A percentile compares a stretch with the other conserved stretches of the same genome.
These are phyloP conservation scores for Fusarium armeniacum DNA, from an alignment of 2,329 filamentous ascomycete species.

Conservation along the genomic window DNA sequence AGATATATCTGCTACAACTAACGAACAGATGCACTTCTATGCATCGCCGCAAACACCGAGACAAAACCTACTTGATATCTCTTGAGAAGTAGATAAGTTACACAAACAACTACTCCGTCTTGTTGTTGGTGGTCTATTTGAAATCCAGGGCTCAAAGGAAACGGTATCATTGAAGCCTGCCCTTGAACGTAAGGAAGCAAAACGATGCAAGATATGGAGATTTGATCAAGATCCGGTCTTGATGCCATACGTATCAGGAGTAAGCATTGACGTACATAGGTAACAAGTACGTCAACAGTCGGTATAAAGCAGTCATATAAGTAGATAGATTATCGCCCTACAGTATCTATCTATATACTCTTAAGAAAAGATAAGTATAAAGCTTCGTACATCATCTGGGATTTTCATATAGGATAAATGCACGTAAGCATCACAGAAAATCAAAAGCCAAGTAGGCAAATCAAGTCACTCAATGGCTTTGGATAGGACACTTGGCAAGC, in stretches of 20 bases:
- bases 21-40: neutral
- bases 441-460: neutral
- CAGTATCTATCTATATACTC: neutral
- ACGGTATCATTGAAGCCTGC: neutral
- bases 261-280: neutral
- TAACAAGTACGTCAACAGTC: neutral
- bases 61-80: neutral
- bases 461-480: neutral
- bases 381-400: neutral
- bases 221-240: neutral
- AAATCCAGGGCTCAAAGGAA: neutral
- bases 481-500: neutral
- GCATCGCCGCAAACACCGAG: neutral
- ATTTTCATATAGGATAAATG: neutral
- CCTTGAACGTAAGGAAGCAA: neutral
- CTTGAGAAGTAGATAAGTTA: neutral
- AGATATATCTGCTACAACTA: neutral
- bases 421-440: neutral
- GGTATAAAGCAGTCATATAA: neutral
- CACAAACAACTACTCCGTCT: neutral
- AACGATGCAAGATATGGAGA: neutral
- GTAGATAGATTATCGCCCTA: neutral
- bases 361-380: neutral
- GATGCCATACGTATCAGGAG: neutral
- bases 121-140: neutral